These are phyloP conservation scores for Plasmopara viticola DNA, from an alignment of 352 stramenopile species.

Conservation along the genomic window DNA sequence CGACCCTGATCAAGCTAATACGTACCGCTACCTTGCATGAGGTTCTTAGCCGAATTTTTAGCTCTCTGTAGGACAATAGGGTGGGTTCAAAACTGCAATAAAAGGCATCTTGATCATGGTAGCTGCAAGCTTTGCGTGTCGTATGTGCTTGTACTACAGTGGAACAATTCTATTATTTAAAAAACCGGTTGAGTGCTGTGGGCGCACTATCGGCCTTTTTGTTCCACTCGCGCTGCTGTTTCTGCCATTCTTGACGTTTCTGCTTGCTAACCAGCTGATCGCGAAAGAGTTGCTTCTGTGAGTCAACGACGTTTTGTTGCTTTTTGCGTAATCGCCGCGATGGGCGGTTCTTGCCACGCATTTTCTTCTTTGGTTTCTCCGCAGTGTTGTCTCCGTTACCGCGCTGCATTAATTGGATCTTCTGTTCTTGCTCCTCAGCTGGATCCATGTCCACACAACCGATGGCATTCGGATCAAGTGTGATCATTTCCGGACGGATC, in stretches of 20 bases:
- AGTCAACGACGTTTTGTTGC: conserved; percentile 97
- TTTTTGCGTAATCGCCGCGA: conserved; percentile 95
- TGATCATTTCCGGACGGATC: conserved; percentile 97
- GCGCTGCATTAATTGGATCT: conserved; percentile 64
- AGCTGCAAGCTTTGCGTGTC: not conserved
- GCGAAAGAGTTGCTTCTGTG: conserved; percentile 88
- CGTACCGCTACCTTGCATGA: conserved; percentile 95
- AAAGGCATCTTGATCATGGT: conserved; percentile 20
- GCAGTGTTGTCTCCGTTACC: conserved; percentile 59
- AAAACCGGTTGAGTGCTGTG: conserved; percentile 84
- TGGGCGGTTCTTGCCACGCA: conserved; percentile 96
- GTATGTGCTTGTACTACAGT: not conserved
- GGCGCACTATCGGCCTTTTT: conserved; percentile 67
- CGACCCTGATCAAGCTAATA: conserved; percentile 92
- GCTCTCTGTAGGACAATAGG: not conserved
- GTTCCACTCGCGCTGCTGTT: conserved; percentile 76
- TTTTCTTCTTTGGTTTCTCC: conserved; percentile 92
- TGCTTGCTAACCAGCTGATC: conserved; percentile 78
- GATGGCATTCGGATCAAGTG: conserved; percentile 91
- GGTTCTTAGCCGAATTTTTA: conserved; percentile 7
- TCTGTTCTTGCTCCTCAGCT: conserved; percentile 78
- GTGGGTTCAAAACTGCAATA: conserved; percentile 15
- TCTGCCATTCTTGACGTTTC: conserved; percentile 60
- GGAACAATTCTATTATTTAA: conserved; percentile 56
- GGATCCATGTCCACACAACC: conserved; percentile 90